Percentiles rank a stretch among this genome's conserved stretches.
phyloP scores from a whole-genome alignment of 805 yeast genomes.

The Teunomyces cretensis region DNA sequence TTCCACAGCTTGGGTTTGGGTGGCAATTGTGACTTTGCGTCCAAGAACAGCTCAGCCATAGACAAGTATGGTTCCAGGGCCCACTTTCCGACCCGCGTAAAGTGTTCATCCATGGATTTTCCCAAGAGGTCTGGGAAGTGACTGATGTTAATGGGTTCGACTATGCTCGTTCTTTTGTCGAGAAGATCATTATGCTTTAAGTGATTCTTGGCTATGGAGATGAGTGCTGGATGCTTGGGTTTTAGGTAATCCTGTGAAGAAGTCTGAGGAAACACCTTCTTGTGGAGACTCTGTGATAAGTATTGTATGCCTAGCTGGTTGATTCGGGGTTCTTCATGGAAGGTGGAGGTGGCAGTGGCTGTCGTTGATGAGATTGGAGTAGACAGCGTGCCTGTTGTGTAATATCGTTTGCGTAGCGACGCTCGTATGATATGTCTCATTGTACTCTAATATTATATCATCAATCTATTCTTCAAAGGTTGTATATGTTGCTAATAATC shows the following conservation, averaged over 20 bases:
- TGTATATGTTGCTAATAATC: too few relatives aligned
- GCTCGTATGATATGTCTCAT: background rate
- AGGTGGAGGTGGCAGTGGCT: background rate
- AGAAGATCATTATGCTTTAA: conserved; percentile 62
- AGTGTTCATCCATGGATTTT: conserved; percentile 78
- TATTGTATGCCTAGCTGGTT: conserved; percentile 84
- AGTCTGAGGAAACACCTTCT: conserved; percentile 56
- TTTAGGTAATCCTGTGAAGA: conserved; percentile 26
- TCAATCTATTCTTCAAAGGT: background rate
- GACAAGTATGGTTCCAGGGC: conserved; percentile 60
- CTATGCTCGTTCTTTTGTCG: conserved; percentile 68
- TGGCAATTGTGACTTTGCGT: conserved; percentile 27
- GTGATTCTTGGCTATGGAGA: conserved; percentile 57
- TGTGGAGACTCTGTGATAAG: conserved; percentile 56
- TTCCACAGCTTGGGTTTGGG: conserved; percentile 50
- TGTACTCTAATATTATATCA: conserved; percentile 1
- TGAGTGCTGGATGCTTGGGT: conserved; percentile 29
- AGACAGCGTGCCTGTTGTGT: background rate
- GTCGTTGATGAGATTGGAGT: background rate
- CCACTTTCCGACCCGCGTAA: conserved; percentile 62
- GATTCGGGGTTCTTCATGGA: conserved; percentile 43
- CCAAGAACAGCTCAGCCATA: conserved; percentile 46
- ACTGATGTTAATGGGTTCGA: conserved; percentile 56
- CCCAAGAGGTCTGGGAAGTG: conserved; percentile 77
- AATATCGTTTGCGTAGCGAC: background rate